Conservation (phyloP, 208 protist genomes). For the Leishmania guyanensis region DNA sequence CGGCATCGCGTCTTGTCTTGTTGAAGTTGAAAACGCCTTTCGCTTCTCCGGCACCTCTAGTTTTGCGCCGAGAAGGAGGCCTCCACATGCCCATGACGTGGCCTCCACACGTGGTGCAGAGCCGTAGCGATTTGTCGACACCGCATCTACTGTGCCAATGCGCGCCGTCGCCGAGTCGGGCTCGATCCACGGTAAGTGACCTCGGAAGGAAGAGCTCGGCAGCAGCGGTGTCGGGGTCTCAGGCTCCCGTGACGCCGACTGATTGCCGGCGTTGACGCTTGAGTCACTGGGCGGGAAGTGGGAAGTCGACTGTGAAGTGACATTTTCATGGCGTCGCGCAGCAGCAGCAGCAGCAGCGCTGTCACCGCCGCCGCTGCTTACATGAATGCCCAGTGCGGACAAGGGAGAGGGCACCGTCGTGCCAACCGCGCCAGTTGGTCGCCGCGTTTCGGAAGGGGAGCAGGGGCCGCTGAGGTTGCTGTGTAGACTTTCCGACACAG, state of each 20-base stretch:
- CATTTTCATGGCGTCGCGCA: not conserved
- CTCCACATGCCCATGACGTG: not conserved
- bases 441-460: not conserved
- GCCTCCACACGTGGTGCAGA: constrained; percentile 4
- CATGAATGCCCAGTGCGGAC: not conserved
- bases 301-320: not conserved
- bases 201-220: not conserved
- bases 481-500: not conserved
- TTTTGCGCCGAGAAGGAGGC: not conserved
- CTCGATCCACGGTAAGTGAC: not conserved
- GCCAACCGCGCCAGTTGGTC: not conserved
- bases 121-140: constrained; percentile 15
- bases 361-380: not conserved
- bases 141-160: not conserved
- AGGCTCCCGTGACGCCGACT: not conserved
- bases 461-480: not conserved
- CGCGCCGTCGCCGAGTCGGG: no score
- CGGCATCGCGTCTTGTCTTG: not conserved
- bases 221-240: not conserved
- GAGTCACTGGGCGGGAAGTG: not conserved
- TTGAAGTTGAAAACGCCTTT: not conserved
- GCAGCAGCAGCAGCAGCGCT: no score
- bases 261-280: not conserved
- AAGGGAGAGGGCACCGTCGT: not conserved
- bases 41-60: not conserved